Conservation (phyloP, 805 yeast genomes). For the Vanderwaltozyma verrucispora region DNA sequence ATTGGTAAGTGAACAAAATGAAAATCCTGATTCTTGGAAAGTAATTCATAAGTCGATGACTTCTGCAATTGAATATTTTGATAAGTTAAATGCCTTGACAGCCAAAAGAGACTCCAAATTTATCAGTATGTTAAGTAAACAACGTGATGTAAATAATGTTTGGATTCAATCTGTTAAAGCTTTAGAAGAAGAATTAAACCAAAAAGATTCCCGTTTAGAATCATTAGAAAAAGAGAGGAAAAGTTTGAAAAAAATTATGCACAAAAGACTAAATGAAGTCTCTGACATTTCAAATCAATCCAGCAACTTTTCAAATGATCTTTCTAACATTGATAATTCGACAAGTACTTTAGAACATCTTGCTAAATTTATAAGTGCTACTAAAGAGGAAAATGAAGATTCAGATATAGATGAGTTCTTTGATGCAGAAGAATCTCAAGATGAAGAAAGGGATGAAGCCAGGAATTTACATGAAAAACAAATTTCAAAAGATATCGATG, state of each 20-base stretch:
- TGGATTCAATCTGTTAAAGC: constrained; percentile 71
- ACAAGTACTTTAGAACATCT: constrained; percentile 17
- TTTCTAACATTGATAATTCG: constrained; percentile 11
- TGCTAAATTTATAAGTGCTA: constrained; percentile 20
- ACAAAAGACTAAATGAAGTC: constrained; percentile 25
- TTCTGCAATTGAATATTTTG: constrained; percentile 19
- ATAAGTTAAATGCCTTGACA: constrained; percentile 23
- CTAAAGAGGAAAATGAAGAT: constrained; percentile 21
- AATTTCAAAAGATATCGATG: too few species aligned
- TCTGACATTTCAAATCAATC: constrained; percentile 20
- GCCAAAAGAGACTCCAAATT: constrained; percentile 33
- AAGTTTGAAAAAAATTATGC: constrained; percentile 43
- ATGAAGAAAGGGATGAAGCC: constrained; percentile 3
- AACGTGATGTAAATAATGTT: constrained; percentile 54
- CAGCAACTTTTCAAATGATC: not conserved
- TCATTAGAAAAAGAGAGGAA: constrained; percentile 52
- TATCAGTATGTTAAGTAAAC: constrained; percentile 45
- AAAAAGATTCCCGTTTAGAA: constrained; percentile 50
- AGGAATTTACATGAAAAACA: not conserved
- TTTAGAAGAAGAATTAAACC: constrained; percentile 53
- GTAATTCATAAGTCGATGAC: constrained; percentile 22
- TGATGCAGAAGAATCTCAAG: constrained; percentile 53
- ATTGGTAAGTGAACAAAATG: constrained; percentile 23
- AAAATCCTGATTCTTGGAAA: constrained; percentile 15
- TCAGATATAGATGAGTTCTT: constrained; percentile 60